These are phyloP conservation scores for Cystofilobasidium macerans DNA, from an alignment of 768 basidiomycete genomes.

Conservation along the genomic window DNA sequence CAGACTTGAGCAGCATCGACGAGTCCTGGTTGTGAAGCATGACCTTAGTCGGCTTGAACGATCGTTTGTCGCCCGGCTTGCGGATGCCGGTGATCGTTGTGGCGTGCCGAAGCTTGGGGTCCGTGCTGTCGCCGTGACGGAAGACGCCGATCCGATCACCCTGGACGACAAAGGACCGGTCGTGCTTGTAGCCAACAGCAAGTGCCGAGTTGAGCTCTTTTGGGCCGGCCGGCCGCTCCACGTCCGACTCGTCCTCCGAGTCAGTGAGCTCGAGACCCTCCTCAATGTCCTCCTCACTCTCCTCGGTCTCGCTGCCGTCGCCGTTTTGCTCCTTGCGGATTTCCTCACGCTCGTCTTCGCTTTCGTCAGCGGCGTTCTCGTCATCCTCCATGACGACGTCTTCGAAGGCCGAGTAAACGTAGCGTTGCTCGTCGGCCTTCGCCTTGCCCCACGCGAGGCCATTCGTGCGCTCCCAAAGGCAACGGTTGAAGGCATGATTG, in stretches of 20 bases:
- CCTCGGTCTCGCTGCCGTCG: conserved; percentile 82
- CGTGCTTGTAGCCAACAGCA: conserved; percentile 88
- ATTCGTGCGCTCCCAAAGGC: conserved; percentile 71
- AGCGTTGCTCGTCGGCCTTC: conserved; percentile 80
- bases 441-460: conserved; percentile 63
- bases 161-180: conserved; percentile 83
- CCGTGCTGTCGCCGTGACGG: conserved; percentile 50
- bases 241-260: conserved; percentile 26
- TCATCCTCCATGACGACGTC: conserved; percentile 20
- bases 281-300: conserved; percentile 52
- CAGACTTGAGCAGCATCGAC: conserved; percentile 87
- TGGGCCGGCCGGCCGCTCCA: conserved; percentile 28
- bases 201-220: conserved; percentile 44
- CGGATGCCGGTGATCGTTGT: conserved; percentile 75
- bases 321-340: conserved; percentile 48
- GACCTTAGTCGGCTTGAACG: conserved; percentile 76
- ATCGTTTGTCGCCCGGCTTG: conserved; percentile 55
- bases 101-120: conserved; percentile 63
- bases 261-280: conserved; percentile 14
- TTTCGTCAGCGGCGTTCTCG: conserved; percentile 14
- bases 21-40: conserved; percentile 96
- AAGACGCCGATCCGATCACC: conserved; percentile 88
- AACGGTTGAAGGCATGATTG: conserved; percentile 54
- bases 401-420: conserved; percentile 43
- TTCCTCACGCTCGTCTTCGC: conserved; percentile 14